Conservation (phyloP, 2,329 filamentous ascomycete species). For the Coniochaeta sp. region DNA sequence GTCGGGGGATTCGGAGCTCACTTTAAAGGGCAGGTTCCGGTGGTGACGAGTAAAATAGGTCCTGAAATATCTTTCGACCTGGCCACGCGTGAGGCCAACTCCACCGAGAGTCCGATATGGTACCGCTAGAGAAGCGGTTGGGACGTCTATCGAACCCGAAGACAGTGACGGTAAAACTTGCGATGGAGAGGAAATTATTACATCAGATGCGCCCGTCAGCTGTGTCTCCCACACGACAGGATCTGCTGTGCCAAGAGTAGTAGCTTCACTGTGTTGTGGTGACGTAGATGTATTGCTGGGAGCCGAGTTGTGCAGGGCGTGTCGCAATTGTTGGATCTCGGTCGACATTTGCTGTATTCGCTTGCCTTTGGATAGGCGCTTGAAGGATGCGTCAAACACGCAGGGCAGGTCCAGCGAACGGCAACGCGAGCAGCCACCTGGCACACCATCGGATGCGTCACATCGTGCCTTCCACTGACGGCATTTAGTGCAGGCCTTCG, state of each 20-base stretch:
- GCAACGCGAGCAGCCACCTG: neutral
- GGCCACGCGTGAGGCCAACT: neutral
- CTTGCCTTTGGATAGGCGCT: neutral
- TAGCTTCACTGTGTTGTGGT: neutral
- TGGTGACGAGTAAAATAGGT: neutral
- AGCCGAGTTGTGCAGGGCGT: neutral
- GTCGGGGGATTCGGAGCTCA: neutral
- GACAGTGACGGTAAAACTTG: neutral
- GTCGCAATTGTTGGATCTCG: conserved; percentile 1
- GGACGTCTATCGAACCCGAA: neutral
- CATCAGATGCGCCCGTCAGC: neutral
- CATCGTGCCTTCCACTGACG: conserved; percentile 1
- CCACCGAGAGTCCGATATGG: neutral
- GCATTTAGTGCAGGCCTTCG: conserved; percentile 1
- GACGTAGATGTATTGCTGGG: neutral
- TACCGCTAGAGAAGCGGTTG: neutral
- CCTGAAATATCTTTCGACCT: neutral
- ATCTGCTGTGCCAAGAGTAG: neutral
- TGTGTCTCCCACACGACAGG: neutral
- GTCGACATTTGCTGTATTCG: neutral
- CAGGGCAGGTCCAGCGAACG: neutral
- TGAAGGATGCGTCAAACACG: neutral
- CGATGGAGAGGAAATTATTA: neutral
- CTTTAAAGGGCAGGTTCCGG: neutral
- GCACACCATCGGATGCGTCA: neutral